A percentile compares a stretch with the other conserved stretches of the same genome.
These are phyloP conservation scores for Aspergillus sp. DNA, from an alignment of 2,329 filamentous ascomycete species.

Conservation along the genomic window DNA sequence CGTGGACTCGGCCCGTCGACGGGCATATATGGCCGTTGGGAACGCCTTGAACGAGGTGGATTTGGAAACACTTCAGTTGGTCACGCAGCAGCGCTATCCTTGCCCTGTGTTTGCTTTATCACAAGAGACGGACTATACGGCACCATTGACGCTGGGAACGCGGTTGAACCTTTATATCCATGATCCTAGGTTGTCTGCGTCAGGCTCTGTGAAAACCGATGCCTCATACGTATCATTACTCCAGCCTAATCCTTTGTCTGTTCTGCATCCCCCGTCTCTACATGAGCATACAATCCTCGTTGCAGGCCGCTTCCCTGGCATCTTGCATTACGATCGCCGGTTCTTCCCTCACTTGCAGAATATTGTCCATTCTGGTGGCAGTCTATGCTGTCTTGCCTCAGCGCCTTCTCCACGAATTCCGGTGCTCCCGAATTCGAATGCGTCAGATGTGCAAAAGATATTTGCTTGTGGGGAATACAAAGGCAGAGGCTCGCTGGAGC, in stretches of 20 bases:
- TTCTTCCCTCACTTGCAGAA: slow-evolving; percentile 71
- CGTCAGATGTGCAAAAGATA: slow-evolving; percentile 57
- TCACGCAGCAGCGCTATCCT: slow-evolving; percentile 66
- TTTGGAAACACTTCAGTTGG: slow-evolving; percentile 61
- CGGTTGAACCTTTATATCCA: slow-evolving; percentile 74
- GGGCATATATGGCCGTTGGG: slow-evolving; percentile 74
- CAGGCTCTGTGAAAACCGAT: slow-evolving; percentile 30
- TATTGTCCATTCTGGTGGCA: slow-evolving; percentile 76
- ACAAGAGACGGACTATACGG: slow-evolving; percentile 52
- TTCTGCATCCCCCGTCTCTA: slow-evolving; percentile 64
- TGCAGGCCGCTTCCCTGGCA: slow-evolving; percentile 79
- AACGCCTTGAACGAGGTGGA: slow-evolving; percentile 76
- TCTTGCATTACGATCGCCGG: slow-evolving; percentile 81
- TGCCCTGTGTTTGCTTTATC: slow-evolving; percentile 81
- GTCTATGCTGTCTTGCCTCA: slow-evolving; percentile 65
- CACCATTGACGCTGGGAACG: slow-evolving; percentile 78
- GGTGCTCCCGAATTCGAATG: slow-evolving; percentile 26
- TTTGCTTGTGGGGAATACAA: slow-evolving; percentile 87
- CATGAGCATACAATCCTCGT: slow-evolving; percentile 76
- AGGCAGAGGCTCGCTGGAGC: slow-evolving; percentile 78
- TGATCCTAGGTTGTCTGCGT: slow-evolving; percentile 55
- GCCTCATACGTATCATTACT: slow-evolving; percentile 62
- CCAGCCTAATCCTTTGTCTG: slow-evolving; percentile 73
- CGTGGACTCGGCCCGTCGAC: slow-evolving; percentile 60
- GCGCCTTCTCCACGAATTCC: slow-evolving; percentile 52